phyloP scores from a whole-genome alignment of 768 basidiomycete species.

The Mycena polygramma region DNA sequence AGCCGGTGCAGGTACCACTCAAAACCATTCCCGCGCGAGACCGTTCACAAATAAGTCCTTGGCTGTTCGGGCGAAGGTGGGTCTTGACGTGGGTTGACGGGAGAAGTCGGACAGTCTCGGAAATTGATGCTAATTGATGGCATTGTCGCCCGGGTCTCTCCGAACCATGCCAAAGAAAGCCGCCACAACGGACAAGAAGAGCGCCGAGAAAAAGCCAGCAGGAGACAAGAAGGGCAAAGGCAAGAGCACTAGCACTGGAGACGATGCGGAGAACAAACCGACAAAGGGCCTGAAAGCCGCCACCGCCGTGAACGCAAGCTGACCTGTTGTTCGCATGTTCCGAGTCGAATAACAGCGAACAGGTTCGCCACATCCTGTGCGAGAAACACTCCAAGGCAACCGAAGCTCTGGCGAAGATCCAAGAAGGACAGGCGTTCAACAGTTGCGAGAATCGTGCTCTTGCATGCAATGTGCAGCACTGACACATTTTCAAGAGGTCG shows the following conservation, averaged over 20 bases:
- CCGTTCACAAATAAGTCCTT: too few relatives aligned
- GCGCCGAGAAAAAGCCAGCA: slow-evolving; percentile 45
- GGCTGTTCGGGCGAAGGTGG: too few relatives aligned
- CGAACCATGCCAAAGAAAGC: slow-evolving; percentile 44
- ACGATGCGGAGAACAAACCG: slow-evolving; percentile 54
- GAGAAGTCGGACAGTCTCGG: too few relatives aligned
- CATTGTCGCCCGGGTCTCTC: not conserved
- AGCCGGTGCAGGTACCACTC: too few relatives aligned
- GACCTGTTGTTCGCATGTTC: not conserved
- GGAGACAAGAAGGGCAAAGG: slow-evolving; percentile 60
- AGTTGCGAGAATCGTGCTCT: slow-evolving; percentile 45
- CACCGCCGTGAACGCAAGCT: slow-evolving; percentile 72
- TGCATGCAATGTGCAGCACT: not conserved
- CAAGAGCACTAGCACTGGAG: slow-evolving; percentile 52
- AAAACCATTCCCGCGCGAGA: too few relatives aligned
- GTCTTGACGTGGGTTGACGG: too few relatives aligned
- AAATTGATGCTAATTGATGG: too few relatives aligned
- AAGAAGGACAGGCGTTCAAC: slow-evolving; percentile 88
- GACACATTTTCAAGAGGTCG: slow-evolving; percentile 61
- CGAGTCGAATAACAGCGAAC: not conserved
- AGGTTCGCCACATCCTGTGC: slow-evolving; percentile 87
- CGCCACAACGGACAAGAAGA: slow-evolving; percentile 22
- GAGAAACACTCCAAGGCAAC: slow-evolving; percentile 87
- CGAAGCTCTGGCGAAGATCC: slow-evolving; percentile 84
- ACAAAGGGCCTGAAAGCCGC: slow-evolving; percentile 81